Conservation (phyloP, 1,139 yeast species). For the Geotrichum europaeum region DNA sequence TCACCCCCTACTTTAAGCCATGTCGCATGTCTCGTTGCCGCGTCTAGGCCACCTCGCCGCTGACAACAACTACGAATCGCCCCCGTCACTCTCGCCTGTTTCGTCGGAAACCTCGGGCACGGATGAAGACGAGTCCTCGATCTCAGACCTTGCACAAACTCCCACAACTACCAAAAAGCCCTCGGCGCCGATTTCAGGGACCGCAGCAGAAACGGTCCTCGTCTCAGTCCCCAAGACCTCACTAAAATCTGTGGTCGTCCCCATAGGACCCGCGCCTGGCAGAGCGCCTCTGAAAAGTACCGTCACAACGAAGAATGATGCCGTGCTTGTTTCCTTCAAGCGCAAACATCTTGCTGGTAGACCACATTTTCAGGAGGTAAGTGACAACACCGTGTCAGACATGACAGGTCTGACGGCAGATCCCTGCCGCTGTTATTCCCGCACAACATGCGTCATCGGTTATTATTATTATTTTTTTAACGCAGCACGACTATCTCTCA, state of each 20-base stretch:
- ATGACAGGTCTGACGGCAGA: background rate
- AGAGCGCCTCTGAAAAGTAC: background rate
- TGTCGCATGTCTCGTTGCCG: conserved; percentile 5
- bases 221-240: background rate
- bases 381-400: background rate
- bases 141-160: background rate
- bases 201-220: background rate
- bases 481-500: too few relatives aligned
- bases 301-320: background rate
- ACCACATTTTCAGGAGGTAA: background rate
- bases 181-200: background rate
- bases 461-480: too few relatives aligned
- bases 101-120: background rate
- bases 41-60: conserved; percentile 11
- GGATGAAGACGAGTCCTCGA: background rate
- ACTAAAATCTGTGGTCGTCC: background rate
- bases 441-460: background rate
- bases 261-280: background rate
- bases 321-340: background rate
- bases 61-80: conserved; percentile 13
- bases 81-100: background rate
- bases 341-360: conserved; percentile 1
- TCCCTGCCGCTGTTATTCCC: background rate
- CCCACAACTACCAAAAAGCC: background rate
- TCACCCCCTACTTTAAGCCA: background rate